Percentiles rank a stretch among this genome's conserved stretches.
Conservation (phyloP, 2,329 filamentous ascomycete genomes). For the Sporothrix curviconia region DNA sequence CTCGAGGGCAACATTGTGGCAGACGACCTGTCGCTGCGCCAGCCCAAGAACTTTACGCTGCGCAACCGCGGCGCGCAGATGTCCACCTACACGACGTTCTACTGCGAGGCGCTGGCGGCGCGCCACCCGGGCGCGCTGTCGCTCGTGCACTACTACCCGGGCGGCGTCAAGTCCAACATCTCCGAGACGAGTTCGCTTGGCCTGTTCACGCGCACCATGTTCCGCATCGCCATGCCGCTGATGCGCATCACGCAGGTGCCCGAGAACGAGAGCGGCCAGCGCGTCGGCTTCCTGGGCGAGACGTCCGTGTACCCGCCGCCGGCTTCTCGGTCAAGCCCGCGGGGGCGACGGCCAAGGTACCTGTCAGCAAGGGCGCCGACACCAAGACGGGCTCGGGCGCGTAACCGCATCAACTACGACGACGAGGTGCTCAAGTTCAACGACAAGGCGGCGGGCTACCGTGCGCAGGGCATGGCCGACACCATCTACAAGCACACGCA, state of each 20-base stretch:
- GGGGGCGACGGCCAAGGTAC: no score
- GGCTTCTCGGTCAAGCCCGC: no score
- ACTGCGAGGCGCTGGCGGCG: constrained; percentile 6
- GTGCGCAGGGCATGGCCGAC: background rate
- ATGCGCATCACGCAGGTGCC: background rate
- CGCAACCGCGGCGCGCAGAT: background rate
- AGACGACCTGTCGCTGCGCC: constrained; percentile 10
- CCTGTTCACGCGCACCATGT: background rate
- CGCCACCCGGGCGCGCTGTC: constrained; percentile 5
- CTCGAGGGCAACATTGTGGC: constrained; percentile 7
- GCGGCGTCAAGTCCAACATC: constrained; percentile 5
- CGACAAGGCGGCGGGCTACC: background rate
- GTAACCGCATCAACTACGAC: constrained; percentile 10
- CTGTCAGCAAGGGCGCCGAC: background rate
- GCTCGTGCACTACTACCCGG: constrained; percentile 16
- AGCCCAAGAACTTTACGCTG: background rate
- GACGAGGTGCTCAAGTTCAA: background rate
- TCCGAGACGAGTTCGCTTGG: constrained; percentile 1
- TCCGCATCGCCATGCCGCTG: background rate
- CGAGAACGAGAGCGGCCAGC: constrained; percentile 7
- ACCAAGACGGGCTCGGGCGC: constrained; percentile 8
- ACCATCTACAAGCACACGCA: constrained; percentile 10
- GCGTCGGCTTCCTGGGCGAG: constrained; percentile 1
- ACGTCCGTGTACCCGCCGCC: background rate
- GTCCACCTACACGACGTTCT: background rate